phyloP scores from a whole-genome alignment of 768 basidiomycete genomes.

The Psilocybe azurescens region DNA sequence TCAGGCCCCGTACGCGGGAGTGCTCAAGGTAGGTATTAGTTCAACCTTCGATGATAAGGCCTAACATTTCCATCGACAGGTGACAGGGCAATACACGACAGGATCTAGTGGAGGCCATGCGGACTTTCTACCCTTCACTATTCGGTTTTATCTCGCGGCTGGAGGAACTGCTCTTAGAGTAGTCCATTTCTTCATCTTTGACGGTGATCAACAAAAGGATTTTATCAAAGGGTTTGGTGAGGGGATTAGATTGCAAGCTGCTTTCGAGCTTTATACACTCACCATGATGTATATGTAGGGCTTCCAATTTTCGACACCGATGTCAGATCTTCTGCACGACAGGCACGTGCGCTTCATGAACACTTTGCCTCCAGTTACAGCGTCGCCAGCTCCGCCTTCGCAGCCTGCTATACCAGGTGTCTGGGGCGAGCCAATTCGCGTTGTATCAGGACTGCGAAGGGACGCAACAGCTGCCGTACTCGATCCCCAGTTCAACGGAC shows the following conservation, averaged over 20 bases:
- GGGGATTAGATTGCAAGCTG: not conserved
- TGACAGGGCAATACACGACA: slow-evolving; percentile 39
- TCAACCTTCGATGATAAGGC: not conserved
- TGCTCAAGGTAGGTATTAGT: slow-evolving; percentile 34
- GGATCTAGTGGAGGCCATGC: slow-evolving; percentile 30
- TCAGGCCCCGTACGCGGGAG: slow-evolving; percentile 41
- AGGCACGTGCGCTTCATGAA: slow-evolving; percentile 41
- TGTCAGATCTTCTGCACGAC: slow-evolving; percentile 39
- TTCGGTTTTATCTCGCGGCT: slow-evolving; percentile 40
- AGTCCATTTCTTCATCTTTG: slow-evolving; percentile 44
- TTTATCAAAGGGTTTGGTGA: slow-evolving; percentile 43
- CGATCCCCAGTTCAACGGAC: slow-evolving; percentile 40
- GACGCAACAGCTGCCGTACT: slow-evolving; percentile 43
- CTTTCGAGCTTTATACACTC: not conserved
- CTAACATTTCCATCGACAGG: slow-evolving; percentile 18
- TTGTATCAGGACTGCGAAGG: slow-evolving; percentile 40
- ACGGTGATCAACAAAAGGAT: slow-evolving; percentile 41
- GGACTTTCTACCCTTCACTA: slow-evolving; percentile 40
- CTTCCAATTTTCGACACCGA: slow-evolving; percentile 37
- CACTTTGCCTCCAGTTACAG: slow-evolving; percentile 12
- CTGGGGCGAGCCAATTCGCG: slow-evolving; percentile 43
- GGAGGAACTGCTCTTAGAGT: slow-evolving; percentile 36
- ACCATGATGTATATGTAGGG: slow-evolving; percentile 23
- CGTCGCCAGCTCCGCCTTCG: not conserved
- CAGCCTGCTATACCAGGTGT: slow-evolving; percentile 23